phyloP scores from a whole-genome alignment of 352 stramenopile genomes.

The Phytopythium cucurbitacearum region DNA sequence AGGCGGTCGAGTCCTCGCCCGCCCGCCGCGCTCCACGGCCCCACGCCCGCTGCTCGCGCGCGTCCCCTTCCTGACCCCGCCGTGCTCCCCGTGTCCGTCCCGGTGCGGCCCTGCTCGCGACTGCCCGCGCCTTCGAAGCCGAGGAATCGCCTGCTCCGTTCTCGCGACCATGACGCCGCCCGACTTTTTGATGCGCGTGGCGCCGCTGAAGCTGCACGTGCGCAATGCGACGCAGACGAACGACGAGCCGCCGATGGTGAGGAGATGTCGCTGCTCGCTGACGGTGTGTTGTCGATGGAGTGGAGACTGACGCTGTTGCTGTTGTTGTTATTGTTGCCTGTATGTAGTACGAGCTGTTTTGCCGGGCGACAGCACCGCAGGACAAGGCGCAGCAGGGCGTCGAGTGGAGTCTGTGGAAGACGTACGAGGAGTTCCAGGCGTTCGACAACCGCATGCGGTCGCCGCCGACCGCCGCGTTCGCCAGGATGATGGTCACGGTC shows the following conservation, averaged over 20 bases:
- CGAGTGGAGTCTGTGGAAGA: slow-evolving; percentile 79
- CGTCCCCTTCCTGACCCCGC: too few relatives aligned
- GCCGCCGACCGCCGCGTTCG: slow-evolving; percentile 39
- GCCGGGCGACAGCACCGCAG: slow-evolving; percentile 30
- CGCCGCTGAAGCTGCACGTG: slow-evolving; percentile 57
- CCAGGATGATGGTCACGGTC: slow-evolving; percentile 84
- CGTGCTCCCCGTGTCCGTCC: not conserved
- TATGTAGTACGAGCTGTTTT: slow-evolving; percentile 51
- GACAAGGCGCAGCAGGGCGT: slow-evolving; percentile 36
- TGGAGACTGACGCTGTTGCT: slow-evolving; percentile 1
- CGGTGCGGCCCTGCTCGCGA: not conserved
- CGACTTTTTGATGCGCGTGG: slow-evolving; percentile 36
- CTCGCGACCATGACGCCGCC: slow-evolving; percentile 26
- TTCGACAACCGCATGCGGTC: slow-evolving; percentile 65
- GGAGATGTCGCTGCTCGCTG: not conserved
- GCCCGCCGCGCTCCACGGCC: too few relatives aligned
- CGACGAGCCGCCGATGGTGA: slow-evolving; percentile 46
- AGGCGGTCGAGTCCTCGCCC: too few relatives aligned
- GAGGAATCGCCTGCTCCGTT: not conserved
- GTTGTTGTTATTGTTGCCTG: slow-evolving; percentile 3
- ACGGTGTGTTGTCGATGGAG: not conserved
- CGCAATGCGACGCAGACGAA: slow-evolving; percentile 54
- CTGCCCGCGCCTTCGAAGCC: not conserved
- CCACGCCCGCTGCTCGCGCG: too few relatives aligned
- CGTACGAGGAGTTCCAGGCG: slow-evolving; percentile 74